Base-by-base conservation (phyloP, 805 yeast genomes). In the Pichia cabralensis region DNA sequence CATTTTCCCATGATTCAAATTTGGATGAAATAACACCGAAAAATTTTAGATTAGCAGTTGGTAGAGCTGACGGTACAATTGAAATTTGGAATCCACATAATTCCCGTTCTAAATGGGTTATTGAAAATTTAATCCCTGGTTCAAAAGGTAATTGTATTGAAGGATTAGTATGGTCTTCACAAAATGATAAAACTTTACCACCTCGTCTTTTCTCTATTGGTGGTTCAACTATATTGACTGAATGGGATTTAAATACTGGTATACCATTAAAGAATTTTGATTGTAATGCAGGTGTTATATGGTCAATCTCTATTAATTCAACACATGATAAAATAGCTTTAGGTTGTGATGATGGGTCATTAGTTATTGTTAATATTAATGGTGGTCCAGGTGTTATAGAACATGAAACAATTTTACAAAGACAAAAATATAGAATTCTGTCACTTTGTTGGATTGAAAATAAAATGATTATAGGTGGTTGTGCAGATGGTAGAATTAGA, bases 271-370 rank as follows among this genome's bases (percentile, higher is more conserved):
- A 65, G 31, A 82, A 86, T 54, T 76, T 76, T 50, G 95, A 88
- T 53, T 84, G 95, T 61, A 84, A 86, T 53, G 82, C 95, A 3
- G 96, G 97, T 23, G 77, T 85, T 13, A 80, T 86, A 36, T 92
- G 98, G 98, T 82, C 94, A 7, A 58, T 88, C 30, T 76, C 80
- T 5, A 73, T 76, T 16, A 77, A 76, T 43, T 67, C 69, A 17
- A 60, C 69, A 16, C 81, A 78, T 30, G 60, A 68, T 39, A 74
- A 67, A 47, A 61, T 92, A 23, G 84, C 95, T 1, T 82, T 83
- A 1, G 98, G 97, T 4, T 89, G 97, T 57, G 98, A 92, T 47
- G 94, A 88, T 52, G 98, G 98, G 17, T 67, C 84, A 6, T 86
- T 89, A 8, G 94, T 82, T 2, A 56, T 92, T 4, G 65, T 86